Percentiles rank a stretch among this genome's conserved stretches.
phyloP scores from a whole-genome alignment of 805 yeast genomes.

The Saturnispora hagleri region DNA sequence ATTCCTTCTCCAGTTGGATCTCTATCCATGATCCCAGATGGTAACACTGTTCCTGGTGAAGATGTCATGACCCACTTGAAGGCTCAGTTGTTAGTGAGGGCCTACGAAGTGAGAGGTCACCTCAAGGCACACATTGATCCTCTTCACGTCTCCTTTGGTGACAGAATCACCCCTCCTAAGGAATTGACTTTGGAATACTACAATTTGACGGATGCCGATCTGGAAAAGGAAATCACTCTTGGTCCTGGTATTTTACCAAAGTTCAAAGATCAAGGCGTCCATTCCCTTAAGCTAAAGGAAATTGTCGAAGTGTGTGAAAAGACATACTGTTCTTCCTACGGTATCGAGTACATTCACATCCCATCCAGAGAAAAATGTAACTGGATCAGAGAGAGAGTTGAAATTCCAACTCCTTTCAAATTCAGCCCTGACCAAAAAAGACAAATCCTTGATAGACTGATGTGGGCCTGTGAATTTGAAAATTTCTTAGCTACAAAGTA shows the following conservation, averaged over 20 bases:
- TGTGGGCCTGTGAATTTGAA: slow-evolving; percentile 95
- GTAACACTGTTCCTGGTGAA: slow-evolving; percentile 43
- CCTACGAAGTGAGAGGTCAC: slow-evolving; percentile 98
- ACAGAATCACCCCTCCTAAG: slow-evolving; percentile 50
- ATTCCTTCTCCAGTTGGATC: slow-evolving; percentile 77
- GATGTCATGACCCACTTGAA: slow-evolving; percentile 83
- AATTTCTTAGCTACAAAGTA: slow-evolving; percentile 86
- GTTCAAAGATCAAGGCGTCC: slow-evolving; percentile 57
- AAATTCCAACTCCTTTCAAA: slow-evolving; percentile 80
- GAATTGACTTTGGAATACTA: slow-evolving; percentile 90
- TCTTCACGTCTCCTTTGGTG: slow-evolving; percentile 81
- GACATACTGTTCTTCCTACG: slow-evolving; percentile 81
- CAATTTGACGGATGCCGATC: slow-evolving; percentile 81
- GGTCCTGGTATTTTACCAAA: slow-evolving; percentile 98
- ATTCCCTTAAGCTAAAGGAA: slow-evolving; percentile 65
- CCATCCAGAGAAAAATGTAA: slow-evolving; percentile 94
- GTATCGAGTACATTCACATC: slow-evolving; percentile 93
- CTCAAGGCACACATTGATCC: slow-evolving; percentile 94
- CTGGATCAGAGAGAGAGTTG: slow-evolving; percentile 96
- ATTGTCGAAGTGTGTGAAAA: slow-evolving; percentile 70
- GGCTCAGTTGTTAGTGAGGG: slow-evolving; percentile 93
- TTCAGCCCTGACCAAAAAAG: slow-evolving; percentile 85
- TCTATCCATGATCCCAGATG: slow-evolving; percentile 48
- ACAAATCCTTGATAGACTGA: slow-evolving; percentile 90
- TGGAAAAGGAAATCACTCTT: slow-evolving; percentile 72